Base-by-base conservation (phyloP, 495 filamentous ascomycete species). In the Ramalina intermedia region DNA sequence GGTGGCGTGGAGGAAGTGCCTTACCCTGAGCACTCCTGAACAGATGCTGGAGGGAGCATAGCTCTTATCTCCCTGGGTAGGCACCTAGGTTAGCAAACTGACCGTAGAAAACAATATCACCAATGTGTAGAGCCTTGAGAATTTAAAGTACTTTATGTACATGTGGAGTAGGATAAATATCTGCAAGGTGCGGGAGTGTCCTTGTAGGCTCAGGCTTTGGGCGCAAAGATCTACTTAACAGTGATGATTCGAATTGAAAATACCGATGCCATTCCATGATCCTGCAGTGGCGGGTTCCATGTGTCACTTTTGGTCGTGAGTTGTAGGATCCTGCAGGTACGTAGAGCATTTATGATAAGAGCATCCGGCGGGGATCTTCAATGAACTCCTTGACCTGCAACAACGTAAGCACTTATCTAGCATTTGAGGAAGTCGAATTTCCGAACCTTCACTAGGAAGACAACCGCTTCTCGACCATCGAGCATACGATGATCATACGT, bases 401-500 rank as follows among this genome's bases (percentile, higher is more conserved):
- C 54, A 37, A 24, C 41, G 47, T 62, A 43, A 60, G 61, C 43
- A n/a, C 11, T 16, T 24, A 23, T 50, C 12, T 20, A 0, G 16
- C 36, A 4, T 3, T 24, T 2, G 37, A 26, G 23, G 16, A 14
- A 46, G 20, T 14, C 12, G 17, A 29, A 12, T 36, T 16, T 23
- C 54, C 58, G 50, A 58, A 77, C 81, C 81, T 95, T 96, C 40
- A 98, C 83, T 54, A 98, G 71, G 76, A 98, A 98, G 51, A 90
- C 93, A 24, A 94, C 88, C 12, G 88, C 93, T 70, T 98, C 91
- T 57, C 91, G 80, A 23, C 91, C 93, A 64, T 96, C 93, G 23
- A 98, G 71, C 36, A 96, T 76, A 54, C 91, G 83, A 66, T 98
- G 91, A 60, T 98, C 91, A 62, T 98, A 98, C 14, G 91, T 98